A percentile compares a stretch with the other conserved stretches of the same genome.
These are phyloP conservation scores for Suillus subluteus DNA, from an alignment of 768 basidiomycete genomes.

Conservation along the genomic window DNA sequence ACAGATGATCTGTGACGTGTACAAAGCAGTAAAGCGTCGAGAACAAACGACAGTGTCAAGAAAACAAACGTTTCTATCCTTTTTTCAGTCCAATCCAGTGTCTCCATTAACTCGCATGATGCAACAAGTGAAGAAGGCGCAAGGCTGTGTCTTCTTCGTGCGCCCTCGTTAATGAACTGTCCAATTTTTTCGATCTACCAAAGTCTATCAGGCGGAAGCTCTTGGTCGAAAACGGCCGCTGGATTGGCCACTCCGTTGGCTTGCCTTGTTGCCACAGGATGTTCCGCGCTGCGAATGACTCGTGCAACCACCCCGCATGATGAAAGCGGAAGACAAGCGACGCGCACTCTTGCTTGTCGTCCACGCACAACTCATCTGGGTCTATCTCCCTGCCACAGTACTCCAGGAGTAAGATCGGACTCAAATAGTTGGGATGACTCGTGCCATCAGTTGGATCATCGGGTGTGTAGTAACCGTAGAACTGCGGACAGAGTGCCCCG, in stretches of 20 bases:
- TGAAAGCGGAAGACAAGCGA: constrained; percentile 47
- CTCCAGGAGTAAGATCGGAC: constrained; percentile 51
- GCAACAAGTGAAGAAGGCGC: not conserved
- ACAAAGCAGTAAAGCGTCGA: not conserved
- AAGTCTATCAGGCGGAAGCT: constrained; percentile 58
- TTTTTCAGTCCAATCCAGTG: not conserved
- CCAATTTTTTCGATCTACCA: constrained; percentile 37
- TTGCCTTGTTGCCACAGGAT: constrained; percentile 48
- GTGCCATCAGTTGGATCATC: constrained; percentile 21
- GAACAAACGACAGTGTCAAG: not conserved
- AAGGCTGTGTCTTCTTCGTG: not conserved
- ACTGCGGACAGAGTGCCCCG: constrained; percentile 60
- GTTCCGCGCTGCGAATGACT: constrained; percentile 47
- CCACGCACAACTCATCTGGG: constrained; percentile 31
- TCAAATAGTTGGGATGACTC: constrained; percentile 25
- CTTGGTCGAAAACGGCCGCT: constrained; percentile 13
- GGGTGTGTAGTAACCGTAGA: constrained; percentile 61
- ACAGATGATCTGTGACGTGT: not conserved
- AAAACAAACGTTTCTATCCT: not conserved
- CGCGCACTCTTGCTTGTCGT: constrained; percentile 45
- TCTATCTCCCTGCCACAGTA: constrained; percentile 46
- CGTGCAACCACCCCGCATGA: constrained; percentile 40
- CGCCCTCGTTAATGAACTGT: not conserved
- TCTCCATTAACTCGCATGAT: not conserved
- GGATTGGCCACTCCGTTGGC: constrained; percentile 31